A percentile compares a stretch with the other conserved stretches of the same genome.
These are phyloP conservation scores for Ceratorhiza oryzae-sativae DNA, from an alignment of 1,284 basidiomycete genomes.

Conservation along the genomic window DNA sequence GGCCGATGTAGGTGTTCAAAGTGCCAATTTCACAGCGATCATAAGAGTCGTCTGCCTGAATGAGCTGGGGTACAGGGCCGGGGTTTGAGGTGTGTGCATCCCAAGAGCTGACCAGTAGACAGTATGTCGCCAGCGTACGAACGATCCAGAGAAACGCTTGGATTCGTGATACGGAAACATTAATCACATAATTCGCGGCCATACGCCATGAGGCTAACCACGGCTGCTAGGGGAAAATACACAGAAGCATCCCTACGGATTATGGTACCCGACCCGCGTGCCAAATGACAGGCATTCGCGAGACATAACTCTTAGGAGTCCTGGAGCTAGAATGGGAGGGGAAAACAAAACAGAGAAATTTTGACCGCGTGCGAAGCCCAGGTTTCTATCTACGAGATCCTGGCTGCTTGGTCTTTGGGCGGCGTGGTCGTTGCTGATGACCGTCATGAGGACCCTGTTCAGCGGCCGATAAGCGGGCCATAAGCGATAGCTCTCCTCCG, in stretches of 20 bases:
- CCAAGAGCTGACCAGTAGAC: neutral
- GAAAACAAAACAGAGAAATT: neutral
- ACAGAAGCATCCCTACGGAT: neutral
- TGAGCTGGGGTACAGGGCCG: neutral
- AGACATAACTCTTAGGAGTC: constrained; percentile 9
- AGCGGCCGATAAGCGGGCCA: constrained; percentile 6
- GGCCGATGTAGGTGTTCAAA: neutral
- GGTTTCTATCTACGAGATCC: neutral
- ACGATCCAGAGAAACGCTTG: constrained; percentile 13
- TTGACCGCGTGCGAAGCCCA: neutral
- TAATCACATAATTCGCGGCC: constrained; percentile 14
- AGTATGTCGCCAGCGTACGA: neutral
- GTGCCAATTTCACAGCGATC: neutral
- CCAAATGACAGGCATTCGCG: neutral
- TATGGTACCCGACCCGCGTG: constrained; percentile 17
- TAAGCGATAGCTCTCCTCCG: constrained; percentile 4
- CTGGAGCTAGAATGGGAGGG: constrained; percentile 13
- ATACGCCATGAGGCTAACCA: constrained; percentile 10
- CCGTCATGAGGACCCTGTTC: neutral
- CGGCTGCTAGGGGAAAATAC: neutral
- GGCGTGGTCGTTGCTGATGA: neutral
- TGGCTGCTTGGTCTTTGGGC: constrained; percentile 4
- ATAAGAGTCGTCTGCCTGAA: neutral
- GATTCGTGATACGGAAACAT: constrained; percentile 36
- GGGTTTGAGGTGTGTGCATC: neutral